Evolutionary conservation across 2,329 filamentous ascomycete genomes (phyloP).

Genomic region (Pseudocercospora macadamiae): DNA sequence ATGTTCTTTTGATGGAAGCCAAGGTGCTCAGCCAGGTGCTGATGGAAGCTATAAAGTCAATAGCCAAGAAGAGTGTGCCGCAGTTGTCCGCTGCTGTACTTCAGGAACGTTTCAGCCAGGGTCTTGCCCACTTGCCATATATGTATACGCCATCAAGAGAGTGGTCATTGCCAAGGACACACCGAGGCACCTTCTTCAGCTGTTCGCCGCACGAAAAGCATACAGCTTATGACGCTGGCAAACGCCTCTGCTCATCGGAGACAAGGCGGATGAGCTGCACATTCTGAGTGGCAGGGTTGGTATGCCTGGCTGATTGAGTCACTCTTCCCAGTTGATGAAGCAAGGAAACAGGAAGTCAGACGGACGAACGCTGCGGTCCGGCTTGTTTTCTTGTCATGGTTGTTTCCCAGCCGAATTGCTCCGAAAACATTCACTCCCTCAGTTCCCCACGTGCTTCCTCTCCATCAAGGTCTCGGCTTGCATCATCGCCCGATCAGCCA

Average conservation of each 20-base stretch:
- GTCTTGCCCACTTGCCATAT: not conserved
- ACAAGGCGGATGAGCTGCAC: not conserved
- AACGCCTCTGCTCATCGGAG: not conserved
- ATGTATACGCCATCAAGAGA: not conserved
- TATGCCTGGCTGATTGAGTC: not conserved
- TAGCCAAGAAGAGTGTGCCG: not conserved
- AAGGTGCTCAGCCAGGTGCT: not conserved
- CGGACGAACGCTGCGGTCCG: not conserved
- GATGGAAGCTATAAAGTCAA: not conserved
- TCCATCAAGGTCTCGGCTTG: not conserved
- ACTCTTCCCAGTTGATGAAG: not conserved
- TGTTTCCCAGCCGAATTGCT: not conserved
- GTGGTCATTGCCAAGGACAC: too few species aligned
- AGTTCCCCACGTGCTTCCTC: not conserved
- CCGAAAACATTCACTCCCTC: not conserved
- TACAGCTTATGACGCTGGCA: not conserved
- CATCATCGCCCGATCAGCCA: not conserved
- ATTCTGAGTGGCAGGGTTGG: not conserved
- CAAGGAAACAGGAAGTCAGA: not conserved
- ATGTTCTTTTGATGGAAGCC: not conserved
- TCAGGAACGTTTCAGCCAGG: not conserved
- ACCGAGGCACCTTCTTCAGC: not conserved
- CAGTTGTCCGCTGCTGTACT: not conserved
- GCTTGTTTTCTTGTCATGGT: not conserved
- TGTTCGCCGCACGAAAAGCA: not conserved